phyloP scores from a whole-genome alignment of 2,329 filamentous ascomycete genomes.

The Sarocladium kiliense region DNA sequence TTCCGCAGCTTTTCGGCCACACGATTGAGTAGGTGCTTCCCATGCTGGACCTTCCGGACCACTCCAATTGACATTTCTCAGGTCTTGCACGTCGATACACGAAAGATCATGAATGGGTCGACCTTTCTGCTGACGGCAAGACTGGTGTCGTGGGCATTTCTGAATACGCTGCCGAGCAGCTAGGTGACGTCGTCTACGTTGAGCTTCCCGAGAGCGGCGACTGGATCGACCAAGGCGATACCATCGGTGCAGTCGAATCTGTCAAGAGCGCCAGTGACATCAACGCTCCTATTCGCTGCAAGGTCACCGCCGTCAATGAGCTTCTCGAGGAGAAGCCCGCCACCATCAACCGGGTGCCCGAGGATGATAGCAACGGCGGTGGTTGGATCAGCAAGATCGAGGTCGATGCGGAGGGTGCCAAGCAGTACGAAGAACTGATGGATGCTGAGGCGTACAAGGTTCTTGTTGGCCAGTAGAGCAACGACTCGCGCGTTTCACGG shows the following conservation, averaged over 20 bases:
- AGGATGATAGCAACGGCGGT: conserved; percentile 67
- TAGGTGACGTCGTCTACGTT: conserved; percentile 96
- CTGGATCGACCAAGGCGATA: conserved; percentile 69
- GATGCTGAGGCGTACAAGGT: conserved; percentile 70
- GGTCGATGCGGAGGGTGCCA: conserved; percentile 58
- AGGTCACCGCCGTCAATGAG: conserved; percentile 67
- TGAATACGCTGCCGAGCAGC: conserved; percentile 81
- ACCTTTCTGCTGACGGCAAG: conserved; percentile 76
- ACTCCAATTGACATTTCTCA: conserved; percentile 24
- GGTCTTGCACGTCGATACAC: conserved; percentile 79
- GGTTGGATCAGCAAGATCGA: conserved; percentile 92
- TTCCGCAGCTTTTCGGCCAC: conserved; percentile 34
- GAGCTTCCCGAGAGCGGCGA: conserved; percentile 74
- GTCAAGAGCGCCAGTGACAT: conserved; percentile 99
- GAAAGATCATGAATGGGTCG: conserved; percentile 97
- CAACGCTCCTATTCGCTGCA: conserved; percentile 79
- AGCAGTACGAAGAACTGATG: conserved; percentile 74
- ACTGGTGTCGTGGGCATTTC: conserved; percentile 82
- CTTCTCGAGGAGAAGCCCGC: conserved; percentile 78
- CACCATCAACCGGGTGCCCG: conserved; percentile 84
- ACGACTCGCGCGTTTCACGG: no score
- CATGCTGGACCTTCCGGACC: conserved; percentile 4
- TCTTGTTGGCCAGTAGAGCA: conserved; percentile 43
- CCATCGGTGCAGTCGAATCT: conserved; percentile 91
- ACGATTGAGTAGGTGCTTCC: conserved; percentile 26